phyloP scores from a whole-genome alignment of 495 filamentous ascomycete genomes.

The Bombardia bombarda region DNA sequence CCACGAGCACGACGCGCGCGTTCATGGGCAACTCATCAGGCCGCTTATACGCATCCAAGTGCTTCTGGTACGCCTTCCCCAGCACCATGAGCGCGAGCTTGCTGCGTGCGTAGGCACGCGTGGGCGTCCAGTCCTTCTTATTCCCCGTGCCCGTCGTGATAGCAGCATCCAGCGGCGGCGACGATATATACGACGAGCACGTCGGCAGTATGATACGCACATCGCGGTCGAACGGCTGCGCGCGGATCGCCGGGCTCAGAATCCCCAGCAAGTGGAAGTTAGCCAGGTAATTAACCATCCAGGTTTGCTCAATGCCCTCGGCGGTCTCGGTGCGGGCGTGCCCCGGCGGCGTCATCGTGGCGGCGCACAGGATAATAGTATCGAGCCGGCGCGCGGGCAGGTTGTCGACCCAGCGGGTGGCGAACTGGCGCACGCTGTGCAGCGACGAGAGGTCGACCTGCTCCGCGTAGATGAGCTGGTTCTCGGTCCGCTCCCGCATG shows the following conservation, averaged over 20 bases:
- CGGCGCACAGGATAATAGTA: conserved; percentile 82
- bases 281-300: conserved; percentile 90
- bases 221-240: conserved; percentile 88
- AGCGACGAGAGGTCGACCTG: conserved; percentile 83
- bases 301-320: conserved; percentile 80
- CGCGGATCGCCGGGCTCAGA: conserved; percentile 75
- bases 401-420: conserved; percentile 99
- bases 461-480: conserved; percentile 89
- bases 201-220: conserved; percentile 80
- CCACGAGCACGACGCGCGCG: conserved; percentile 70
- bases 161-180: conserved; percentile 46
- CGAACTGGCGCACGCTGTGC: conserved; percentile 83
- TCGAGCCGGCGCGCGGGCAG: conserved; percentile 84
- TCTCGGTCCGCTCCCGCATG: conserved; percentile 68
- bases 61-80: conserved; percentile 80
- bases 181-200: conserved; percentile 77
- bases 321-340: conserved; percentile 45
- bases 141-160: conserved; percentile 35
- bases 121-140: conserved; percentile 45
- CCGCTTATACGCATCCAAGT: conserved; percentile 69
- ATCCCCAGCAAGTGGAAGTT: conserved; percentile 94
- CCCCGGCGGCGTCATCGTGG: conserved; percentile 59
- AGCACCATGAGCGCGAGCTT: conserved; percentile 88
- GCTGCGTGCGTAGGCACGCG: conserved; percentile 66
- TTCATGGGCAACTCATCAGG: conserved; percentile 77